Evolutionary conservation across 2,329 filamentous ascomycete genomes (phyloP), one percentile per base, ranked within the genome.

Genomic region (Pseudogymnoascus verrucosus): DNA sequence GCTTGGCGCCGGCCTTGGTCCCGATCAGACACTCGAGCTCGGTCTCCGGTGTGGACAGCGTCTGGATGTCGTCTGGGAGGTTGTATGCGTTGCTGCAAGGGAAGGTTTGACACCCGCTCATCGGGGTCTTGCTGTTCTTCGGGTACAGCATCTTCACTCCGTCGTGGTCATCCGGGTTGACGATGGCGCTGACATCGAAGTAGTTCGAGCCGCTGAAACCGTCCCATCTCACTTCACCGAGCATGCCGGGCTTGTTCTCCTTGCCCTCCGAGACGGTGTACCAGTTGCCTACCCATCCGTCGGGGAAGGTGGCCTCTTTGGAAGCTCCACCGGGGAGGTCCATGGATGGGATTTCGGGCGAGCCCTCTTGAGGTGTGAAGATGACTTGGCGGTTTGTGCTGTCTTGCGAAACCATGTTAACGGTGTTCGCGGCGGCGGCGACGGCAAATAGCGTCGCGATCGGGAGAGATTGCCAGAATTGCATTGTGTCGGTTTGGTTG

Each of bases 391-490:
- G 71, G 64, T 74, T 71, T 36, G 74, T 76, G 64, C 74, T 69
- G 72, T 88, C 85, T 61, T 85, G 80, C 68, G 82, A 85, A 74
- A 80, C 70, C 76, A 88, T 86, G 68, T 81, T 84, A 70, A 88
- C 75, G 37, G 75, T 74, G 74, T 80, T 81, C 64, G 80, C 82
- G 63, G 71, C 72, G 69, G 73, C 78, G 61, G 78, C 68, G 65
- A 77, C 73, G 64, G 78, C 78, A 67, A 80, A 77, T 66, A 77
- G 72, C 62, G 71, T 71, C 67, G 73, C 71, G 68, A 79, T 73
- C 71, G 81, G 69, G 69, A 79, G 70, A 66, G 66, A 65, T 63
- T 51, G 66, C 70, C 77, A 68, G 78, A 84, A 84, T 71, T 80
- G 79, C 83, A 86, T 86, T 63, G 78, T 83, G 78, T 63, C 47